These are phyloP conservation scores for Trametes elegans DNA, from an alignment of 768 basidiomycete genomes.

Conservation along the genomic window DNA sequence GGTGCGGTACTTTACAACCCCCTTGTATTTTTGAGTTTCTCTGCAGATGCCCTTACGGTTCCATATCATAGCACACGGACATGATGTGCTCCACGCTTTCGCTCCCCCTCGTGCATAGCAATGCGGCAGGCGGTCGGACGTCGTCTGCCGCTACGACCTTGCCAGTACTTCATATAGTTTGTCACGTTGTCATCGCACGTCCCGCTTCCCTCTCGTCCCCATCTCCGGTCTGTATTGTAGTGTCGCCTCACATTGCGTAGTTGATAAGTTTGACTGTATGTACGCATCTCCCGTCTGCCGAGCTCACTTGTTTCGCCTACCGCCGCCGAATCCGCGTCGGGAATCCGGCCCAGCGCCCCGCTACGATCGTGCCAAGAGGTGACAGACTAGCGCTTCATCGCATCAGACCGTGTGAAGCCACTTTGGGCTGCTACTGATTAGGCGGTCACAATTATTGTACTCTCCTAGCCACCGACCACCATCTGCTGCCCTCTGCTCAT, in stretches of 20 bases:
- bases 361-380: too few relatives aligned
- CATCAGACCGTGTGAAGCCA: conserved; percentile 11
- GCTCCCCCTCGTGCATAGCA: neutral
- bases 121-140: too few relatives aligned
- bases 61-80: conserved; percentile 18
- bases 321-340: too few relatives aligned
- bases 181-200: neutral
- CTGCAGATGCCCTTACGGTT: neutral
- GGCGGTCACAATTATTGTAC: conserved; percentile 12
- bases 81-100: conserved; percentile 9
- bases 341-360: too few relatives aligned
- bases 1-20: neutral
- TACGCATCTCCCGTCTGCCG: neutral
- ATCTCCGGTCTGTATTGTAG: too few relatives aligned
- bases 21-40: neutral
- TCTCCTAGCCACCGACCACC: conserved; percentile 15
- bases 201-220: neutral
- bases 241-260: neutral
- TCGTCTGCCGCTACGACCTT: too few relatives aligned
- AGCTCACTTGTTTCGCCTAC: too few relatives aligned
- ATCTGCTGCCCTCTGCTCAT: neutral
- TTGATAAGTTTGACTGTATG: neutral
- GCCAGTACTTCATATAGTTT: too few relatives aligned
- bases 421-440: conserved; percentile 1
- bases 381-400: neutral